Conservation (phyloP, 345 rosid species). For the Linum tenue region DNA sequence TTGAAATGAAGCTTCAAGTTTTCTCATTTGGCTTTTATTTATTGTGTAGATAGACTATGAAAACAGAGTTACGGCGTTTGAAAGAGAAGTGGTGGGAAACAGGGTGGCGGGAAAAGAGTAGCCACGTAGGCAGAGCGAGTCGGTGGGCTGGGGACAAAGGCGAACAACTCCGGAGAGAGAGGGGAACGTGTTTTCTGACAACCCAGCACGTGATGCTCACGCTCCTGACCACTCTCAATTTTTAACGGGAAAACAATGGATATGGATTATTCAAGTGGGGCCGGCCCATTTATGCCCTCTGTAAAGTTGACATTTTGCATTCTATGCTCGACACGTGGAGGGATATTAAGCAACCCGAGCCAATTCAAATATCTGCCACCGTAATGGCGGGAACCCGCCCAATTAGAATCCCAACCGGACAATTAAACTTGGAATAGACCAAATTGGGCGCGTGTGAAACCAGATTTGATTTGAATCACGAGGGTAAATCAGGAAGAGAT, state of each 20-base stretch:
- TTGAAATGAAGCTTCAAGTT: too few species aligned
- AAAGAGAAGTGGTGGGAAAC: too few species aligned
- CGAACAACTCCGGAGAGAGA: slow-evolving; percentile 11
- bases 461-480: neutral
- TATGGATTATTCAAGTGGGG: neutral
- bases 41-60: too few species aligned
- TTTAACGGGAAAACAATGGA: neutral
- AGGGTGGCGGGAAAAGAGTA: neutral
- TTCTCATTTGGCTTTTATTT: too few species aligned
- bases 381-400: neutral
- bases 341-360: neutral
- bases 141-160: slow-evolving; percentile 1
- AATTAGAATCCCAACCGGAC: too few species aligned
- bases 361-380: too few species aligned
- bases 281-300: too few species aligned
- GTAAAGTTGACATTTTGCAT: slow-evolving; percentile 11
- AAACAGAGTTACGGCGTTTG: too few species aligned
- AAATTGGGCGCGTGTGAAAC: neutral
- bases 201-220: slow-evolving; percentile 25
- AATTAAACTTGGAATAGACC: neutral
- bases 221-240: neutral
- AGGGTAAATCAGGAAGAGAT: too few species aligned
- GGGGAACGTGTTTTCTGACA: slow-evolving; percentile 36
- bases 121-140: slow-evolving; percentile 17
- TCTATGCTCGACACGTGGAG: slow-evolving; percentile 16